These are phyloP conservation scores for Barnettozyma sucrosica DNA, from an alignment of 805 yeast genomes.

Conservation along the genomic window DNA sequence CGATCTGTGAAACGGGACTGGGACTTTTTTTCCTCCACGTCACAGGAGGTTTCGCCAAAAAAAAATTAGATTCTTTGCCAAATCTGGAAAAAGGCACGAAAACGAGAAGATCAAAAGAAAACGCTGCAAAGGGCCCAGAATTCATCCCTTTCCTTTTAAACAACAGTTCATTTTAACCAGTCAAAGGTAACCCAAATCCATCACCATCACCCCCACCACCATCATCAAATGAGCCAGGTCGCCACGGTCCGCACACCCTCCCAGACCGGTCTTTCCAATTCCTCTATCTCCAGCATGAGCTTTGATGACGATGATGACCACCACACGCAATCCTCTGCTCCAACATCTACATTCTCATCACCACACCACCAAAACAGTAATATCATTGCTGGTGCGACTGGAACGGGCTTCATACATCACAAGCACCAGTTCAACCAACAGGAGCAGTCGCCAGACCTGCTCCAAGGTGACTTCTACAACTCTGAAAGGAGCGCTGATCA, in stretches of 20 bases:
- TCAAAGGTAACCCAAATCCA: neutral
- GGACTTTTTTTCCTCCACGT: too few species aligned
- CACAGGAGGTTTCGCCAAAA: too few species aligned
- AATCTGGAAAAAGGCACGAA: too few species aligned
- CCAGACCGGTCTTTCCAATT: slow-evolving; percentile 2
- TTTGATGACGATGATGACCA: slow-evolving; percentile 9
- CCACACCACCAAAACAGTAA: too few species aligned
- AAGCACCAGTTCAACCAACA: slow-evolving; percentile 11
- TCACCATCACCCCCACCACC: neutral
- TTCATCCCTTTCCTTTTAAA: neutral
- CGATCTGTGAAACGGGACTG: too few species aligned
- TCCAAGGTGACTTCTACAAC: slow-evolving; percentile 19
- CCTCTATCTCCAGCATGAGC: slow-evolving; percentile 12
- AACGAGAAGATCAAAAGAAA: too few species aligned
- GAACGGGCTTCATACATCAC: slow-evolving; percentile 4
- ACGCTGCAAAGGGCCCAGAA: too few species aligned
- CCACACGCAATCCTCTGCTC: slow-evolving; percentile 11
- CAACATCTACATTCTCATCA: slow-evolving; percentile 16
- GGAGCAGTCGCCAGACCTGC: slow-evolving; percentile 17
- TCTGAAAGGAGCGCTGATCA: slow-evolving; percentile 10
- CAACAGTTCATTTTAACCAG: neutral
- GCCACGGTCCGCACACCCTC: neutral
- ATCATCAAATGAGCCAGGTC: neutral
- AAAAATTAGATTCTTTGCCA: too few species aligned
- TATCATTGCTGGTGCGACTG: neutral